Percentiles rank a stretch among this genome's conserved stretches.
These are phyloP conservation scores for Bretschneidera sinensis DNA, from an alignment of 345 rosid genomes.

Conservation along the genomic window DNA sequence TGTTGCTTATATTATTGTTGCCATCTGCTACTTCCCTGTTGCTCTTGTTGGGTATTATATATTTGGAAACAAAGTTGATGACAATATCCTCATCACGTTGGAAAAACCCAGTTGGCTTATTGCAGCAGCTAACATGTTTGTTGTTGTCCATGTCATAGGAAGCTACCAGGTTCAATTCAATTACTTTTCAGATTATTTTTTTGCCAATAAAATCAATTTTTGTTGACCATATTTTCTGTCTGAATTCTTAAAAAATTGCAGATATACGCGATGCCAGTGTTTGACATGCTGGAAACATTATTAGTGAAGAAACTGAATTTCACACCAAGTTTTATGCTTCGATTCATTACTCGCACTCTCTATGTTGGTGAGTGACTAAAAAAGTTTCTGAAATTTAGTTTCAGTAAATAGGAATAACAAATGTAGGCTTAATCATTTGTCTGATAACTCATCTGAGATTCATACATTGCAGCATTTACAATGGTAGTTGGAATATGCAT, in stretches of 20 bases:
- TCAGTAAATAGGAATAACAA: neutral
- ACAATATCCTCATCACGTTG: constrained; percentile 61
- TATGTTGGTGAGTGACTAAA: constrained; percentile 61
- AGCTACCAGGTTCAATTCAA: constrained; percentile 60
- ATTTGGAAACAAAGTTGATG: constrained; percentile 57
- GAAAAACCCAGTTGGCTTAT: constrained; percentile 68
- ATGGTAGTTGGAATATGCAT: constrained; percentile 54
- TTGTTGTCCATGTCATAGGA: constrained; percentile 78
- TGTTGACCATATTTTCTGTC: neutral
- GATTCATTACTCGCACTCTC: constrained; percentile 50
- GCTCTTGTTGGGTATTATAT: constrained; percentile 54
- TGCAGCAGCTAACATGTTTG: constrained; percentile 67
- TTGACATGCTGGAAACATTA: constrained; percentile 75
- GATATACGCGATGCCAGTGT: constrained; percentile 77
- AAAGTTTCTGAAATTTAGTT: no score
- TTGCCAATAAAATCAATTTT: no score
- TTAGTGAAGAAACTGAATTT: constrained; percentile 51
- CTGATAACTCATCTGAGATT: neutral
- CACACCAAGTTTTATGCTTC: constrained; percentile 44
- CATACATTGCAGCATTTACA: constrained; percentile 48
- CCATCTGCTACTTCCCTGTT: constrained; percentile 80
- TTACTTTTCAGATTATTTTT: neutral
- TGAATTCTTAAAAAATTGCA: constrained; percentile 10
- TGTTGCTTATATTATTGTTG: constrained; percentile 60
- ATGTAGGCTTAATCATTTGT: neutral